Evolutionary conservation across 164 flowering plant genomes (phyloP), one percentile per base, ranked within the genome.

Genomic region (Vitis cinerea): DNA sequence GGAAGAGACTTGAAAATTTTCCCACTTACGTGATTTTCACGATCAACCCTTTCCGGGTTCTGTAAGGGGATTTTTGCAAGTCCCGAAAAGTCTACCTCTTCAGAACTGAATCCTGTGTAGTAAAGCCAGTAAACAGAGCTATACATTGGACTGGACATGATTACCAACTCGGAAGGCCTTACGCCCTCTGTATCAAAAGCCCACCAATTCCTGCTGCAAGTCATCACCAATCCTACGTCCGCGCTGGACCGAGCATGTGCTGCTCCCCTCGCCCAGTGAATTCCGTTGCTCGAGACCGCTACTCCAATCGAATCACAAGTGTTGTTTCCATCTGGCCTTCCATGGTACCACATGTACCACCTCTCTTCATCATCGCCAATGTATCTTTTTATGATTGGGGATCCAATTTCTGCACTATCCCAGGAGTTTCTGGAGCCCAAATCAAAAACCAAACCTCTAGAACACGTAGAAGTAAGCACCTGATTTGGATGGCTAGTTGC

Each of bases 311-410:
- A 81, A 74, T 85, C 92, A 8, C 59, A 48, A 59, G 29, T 49
- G 0, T 62, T 58, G 56, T 67, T 68, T 17, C 16, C 68, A 37
- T 54, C 62, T 0, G 84, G 75, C 14, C 66, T 78, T 50, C 97
- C 98, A 55, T 86, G 80, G 74, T 93, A 90, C 98, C 98, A 93
- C 97, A 91, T 87, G 80, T 83, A 86, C 98, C 97, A 90, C 53
- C 98, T 75, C 77, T 93, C 98, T 72, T 90, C 93, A 12, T 93
- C 90, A 50, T 93, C 98, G 30, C 98, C 74, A n/a, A 90, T 65
- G 75, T 72, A 93, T 71, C 98, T 83, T 73, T 86, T 91, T 70
- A 93, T 93, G 0, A 91, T 89, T 1, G 98, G 98, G 0, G 88
- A 87, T 14, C 97, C 95, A 49, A 91, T 69, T 56, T 85, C 97